A percentile compares a stretch with the other conserved stretches of the same genome.
Evolutionary conservation across 345 rosid genomes (phyloP).

Genomic region (Gossypium mustelinum): DNA sequence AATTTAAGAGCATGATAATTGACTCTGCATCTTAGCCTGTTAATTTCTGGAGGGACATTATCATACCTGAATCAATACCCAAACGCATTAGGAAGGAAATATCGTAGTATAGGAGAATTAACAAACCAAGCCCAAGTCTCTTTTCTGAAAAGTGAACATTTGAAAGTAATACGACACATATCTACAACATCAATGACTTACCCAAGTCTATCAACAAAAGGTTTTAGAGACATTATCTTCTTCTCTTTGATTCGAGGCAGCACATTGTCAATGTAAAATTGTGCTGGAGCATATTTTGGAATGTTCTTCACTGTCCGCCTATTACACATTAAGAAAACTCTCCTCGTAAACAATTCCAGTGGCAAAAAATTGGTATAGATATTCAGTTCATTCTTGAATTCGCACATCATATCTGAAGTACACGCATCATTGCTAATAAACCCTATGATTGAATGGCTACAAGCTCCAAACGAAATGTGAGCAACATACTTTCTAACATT

Average conservation of each 20-base stretch:
- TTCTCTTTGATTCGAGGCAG: conserved; percentile 97
- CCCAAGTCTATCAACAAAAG: conserved; percentile 99
- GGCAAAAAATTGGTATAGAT: conserved; percentile 6
- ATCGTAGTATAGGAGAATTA: neutral
- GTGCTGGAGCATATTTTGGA: conserved; percentile 98
- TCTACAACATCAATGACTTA: conserved; percentile 30
- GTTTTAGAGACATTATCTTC: conserved; percentile 98
- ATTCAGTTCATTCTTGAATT: neutral
- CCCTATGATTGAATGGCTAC: neutral
- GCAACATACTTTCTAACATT: neutral
- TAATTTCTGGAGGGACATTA: conserved; percentile 95
- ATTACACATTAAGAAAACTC: conserved; percentile 24
- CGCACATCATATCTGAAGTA: neutral
- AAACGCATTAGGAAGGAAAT: conserved; percentile 12
- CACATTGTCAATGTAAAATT: conserved; percentile 96
- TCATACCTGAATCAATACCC: conserved; percentile 62
- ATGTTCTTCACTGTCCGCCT: conserved; percentile 99
- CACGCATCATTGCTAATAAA: neutral
- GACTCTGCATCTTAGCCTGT: conserved; percentile 96
- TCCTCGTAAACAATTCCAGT: conserved; percentile 19
- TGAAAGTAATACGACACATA: neutral
- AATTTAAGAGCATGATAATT: conserved; percentile 98
- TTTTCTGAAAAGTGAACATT: conserved; percentile 2
- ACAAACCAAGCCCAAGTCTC: conserved; percentile 4
- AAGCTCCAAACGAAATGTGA: neutral